phyloP scores from a whole-genome alignment of 179 eudicot genomes.

The Vitellaria paradoxa region DNA sequence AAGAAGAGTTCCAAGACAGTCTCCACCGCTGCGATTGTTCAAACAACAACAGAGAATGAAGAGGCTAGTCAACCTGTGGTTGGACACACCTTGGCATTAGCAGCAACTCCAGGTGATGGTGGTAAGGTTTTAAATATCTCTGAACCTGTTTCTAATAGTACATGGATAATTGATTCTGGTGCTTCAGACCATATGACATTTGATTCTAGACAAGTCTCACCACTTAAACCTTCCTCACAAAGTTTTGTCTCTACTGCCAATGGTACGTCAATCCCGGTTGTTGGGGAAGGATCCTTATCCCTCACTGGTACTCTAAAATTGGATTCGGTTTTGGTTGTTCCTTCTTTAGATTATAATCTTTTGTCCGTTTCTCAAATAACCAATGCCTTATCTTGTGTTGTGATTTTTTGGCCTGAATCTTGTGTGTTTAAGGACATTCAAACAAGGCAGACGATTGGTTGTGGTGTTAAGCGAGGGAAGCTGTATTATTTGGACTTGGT shows the following conservation, averaged over 20 bases:
- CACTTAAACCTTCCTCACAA: slow-evolving; percentile 16
- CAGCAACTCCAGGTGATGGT: background rate
- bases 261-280: slow-evolving; percentile 10
- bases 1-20: too few species aligned
- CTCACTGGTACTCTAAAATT: slow-evolving; percentile 15
- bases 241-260: slow-evolving; percentile 19
- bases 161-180: too few species aligned
- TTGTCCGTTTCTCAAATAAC: slow-evolving; percentile 26
- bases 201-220: background rate
- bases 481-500: slow-evolving; percentile 22
- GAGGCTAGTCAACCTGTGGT: background rate
- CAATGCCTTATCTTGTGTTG: slow-evolving; percentile 18
- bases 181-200: too few species aligned
- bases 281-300: slow-evolving; percentile 21
- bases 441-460: slow-evolving; percentile 26
- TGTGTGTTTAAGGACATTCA: slow-evolving; percentile 27
- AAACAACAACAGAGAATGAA: background rate
- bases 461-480: slow-evolving; percentile 15
- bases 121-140: slow-evolving; percentile 17
- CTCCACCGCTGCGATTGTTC: background rate
- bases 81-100: too few species aligned
- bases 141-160: slow-evolving; percentile 19
- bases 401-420: slow-evolving; percentile 26
- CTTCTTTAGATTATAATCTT: slow-evolving; percentile 21
- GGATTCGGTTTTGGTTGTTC: slow-evolving; percentile 19